Conservation (phyloP, 1,284 basidiomycete species). For the Blastosporella zonata region DNA sequence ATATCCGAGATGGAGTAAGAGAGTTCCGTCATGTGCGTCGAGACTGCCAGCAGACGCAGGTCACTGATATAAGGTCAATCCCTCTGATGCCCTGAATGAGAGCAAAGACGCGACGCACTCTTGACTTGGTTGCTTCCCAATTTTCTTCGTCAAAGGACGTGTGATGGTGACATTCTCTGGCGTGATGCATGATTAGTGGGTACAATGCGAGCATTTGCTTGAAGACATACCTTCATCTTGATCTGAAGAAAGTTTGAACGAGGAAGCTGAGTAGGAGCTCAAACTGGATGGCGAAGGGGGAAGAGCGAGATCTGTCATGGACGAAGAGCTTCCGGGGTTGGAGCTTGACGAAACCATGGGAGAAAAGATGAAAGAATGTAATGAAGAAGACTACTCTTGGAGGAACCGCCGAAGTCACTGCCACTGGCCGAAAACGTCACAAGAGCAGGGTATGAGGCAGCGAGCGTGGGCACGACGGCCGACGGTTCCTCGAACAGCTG, state of each 20-base stretch:
- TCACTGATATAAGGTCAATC: conserved; percentile 42
- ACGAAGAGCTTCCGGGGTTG: conserved; percentile 38
- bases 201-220: neutral
- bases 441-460: conserved; percentile 39
- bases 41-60: conserved; percentile 68
- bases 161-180: conserved; percentile 72
- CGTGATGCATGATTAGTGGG: conserved; percentile 11
- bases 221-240: conserved; percentile 50
- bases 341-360: conserved; percentile 43
- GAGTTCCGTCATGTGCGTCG: conserved; percentile 80
- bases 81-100: conserved; percentile 12
- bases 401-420: conserved; percentile 53
- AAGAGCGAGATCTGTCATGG: conserved; percentile 34
- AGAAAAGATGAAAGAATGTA: conserved; percentile 28
- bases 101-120: conserved; percentile 42
- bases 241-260: conserved; percentile 51
- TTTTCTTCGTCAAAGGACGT: conserved; percentile 39
- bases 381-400: conserved; percentile 29
- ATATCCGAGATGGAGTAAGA: conserved; percentile 82
- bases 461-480: conserved; percentile 40
- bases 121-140: conserved; percentile 53
- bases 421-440: conserved; percentile 39
- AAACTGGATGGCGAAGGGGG: conserved; percentile 42
- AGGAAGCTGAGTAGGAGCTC: conserved; percentile 42
- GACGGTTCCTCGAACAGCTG: conserved; percentile 41